Conservation (phyloP, 176 grass and related monocot species). For the Triticum timopheevii region DNA sequence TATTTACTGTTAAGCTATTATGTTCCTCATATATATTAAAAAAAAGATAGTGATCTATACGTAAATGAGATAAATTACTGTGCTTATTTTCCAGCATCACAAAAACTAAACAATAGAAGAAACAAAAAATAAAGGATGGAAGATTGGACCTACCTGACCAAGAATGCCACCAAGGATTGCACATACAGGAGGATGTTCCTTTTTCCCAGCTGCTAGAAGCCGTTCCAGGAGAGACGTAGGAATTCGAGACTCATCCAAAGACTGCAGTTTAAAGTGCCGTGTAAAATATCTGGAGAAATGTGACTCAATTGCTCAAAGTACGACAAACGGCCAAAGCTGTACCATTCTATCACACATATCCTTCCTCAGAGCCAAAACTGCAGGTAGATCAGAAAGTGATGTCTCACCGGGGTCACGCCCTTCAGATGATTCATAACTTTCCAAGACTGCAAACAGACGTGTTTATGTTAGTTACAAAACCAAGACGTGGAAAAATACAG, state of each 20-base stretch:
- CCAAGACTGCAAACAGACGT: slow-evolving; percentile 53
- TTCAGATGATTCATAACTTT: slow-evolving; percentile 74
- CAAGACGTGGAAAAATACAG: not conserved
- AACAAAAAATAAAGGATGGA: not conserved
- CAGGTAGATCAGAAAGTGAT: slow-evolving; percentile 62
- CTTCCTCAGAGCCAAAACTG: slow-evolving; percentile 64
- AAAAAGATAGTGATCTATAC: not conserved
- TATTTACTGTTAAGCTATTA: not conserved
- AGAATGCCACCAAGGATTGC: slow-evolving; percentile 95
- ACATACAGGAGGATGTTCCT: slow-evolving; percentile 83
- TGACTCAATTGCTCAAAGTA: not conserved
- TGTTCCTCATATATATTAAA: not conserved
- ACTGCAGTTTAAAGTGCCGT: slow-evolving; percentile 52
- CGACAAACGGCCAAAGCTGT: not conserved
- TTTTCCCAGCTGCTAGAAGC: slow-evolving; percentile 67
- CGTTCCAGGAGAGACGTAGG: slow-evolving; percentile 60
- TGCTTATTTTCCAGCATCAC: not conserved
- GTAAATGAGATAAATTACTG: not conserved
- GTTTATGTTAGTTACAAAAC: not conserved
- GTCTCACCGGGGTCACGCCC: slow-evolving; percentile 56
- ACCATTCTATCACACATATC: slow-evolving; percentile 84
- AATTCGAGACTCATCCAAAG: slow-evolving; percentile 71
- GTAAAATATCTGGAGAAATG: slow-evolving; percentile 19
- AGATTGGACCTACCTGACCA: slow-evolving; percentile 68
- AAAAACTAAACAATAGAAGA: slow-evolving; percentile 4